A percentile compares a stretch with the other conserved stretches of the same genome.
Evolutionary conservation across 1,139 yeast genomes (phyloP).

Genomic region (Protomyces inouyei): DNA sequence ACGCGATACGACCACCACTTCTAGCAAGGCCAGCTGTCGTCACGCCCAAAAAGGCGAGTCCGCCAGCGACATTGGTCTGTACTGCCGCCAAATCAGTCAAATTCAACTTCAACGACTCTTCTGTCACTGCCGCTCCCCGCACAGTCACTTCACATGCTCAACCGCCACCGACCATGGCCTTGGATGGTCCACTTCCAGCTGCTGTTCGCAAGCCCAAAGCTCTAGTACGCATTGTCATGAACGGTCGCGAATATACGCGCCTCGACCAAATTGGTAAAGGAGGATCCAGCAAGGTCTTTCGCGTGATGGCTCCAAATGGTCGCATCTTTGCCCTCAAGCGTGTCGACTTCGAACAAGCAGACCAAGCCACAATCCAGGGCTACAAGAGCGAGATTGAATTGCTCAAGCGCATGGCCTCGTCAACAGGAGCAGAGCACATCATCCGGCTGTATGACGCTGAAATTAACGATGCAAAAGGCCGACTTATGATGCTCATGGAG

Average conservation of each 20-base stretch:
- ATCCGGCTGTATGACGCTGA: slow-evolving; percentile 74
- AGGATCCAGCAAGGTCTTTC: slow-evolving; percentile 88
- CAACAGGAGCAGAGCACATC: slow-evolving; percentile 57
- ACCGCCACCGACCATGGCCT: slow-evolving; percentile 18
- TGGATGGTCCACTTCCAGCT: slow-evolving; percentile 12
- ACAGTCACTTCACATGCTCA: neutral
- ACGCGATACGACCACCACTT: neutral
- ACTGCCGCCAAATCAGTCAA: slow-evolving; percentile 1
- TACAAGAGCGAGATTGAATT: slow-evolving; percentile 88
- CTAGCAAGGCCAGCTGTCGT: neutral
- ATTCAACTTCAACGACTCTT: neutral
- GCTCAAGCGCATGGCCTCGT: slow-evolving; percentile 50
- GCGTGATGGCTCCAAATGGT: slow-evolving; percentile 53
- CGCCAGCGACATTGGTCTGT: neutral
- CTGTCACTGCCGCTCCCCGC: neutral
- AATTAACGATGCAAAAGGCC: slow-evolving; percentile 57
- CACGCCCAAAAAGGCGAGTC: neutral
- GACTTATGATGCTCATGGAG: slow-evolving; percentile 69
- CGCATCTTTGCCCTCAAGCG: slow-evolving; percentile 74
- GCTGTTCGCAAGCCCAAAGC: slow-evolving; percentile 14
- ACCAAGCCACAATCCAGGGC: slow-evolving; percentile 64
- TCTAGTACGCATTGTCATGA: slow-evolving; percentile 20
- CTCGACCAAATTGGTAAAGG: slow-evolving; percentile 83
- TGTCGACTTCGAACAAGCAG: slow-evolving; percentile 76
- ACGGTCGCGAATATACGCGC: slow-evolving; percentile 53